A percentile compares a stretch with the other conserved stretches of the same genome.
Conservation (phyloP, 2,329 filamentous ascomycete species). For the Apiospora marii region DNA sequence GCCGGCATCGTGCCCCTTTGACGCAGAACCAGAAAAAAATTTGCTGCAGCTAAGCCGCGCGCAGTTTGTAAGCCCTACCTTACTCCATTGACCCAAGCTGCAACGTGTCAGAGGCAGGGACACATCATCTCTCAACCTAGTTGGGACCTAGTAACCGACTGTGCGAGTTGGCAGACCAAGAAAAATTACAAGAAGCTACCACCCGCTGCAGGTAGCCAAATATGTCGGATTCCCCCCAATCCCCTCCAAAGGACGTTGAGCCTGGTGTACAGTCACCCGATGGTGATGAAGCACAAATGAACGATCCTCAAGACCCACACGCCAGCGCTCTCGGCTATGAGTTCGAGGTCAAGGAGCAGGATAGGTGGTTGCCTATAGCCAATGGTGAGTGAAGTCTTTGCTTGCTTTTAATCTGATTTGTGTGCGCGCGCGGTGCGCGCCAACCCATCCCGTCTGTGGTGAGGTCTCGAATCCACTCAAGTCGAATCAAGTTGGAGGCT, state of each 20-base stretch:
- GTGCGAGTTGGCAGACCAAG: conserved; percentile 64
- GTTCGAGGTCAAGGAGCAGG: conserved; percentile 99
- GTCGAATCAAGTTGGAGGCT: conserved; percentile 38
- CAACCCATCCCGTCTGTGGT: conserved; percentile 34
- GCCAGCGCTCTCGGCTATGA: conserved; percentile 80
- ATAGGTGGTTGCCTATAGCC: conserved; percentile 99
- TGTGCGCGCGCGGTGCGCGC: conserved; percentile 47
- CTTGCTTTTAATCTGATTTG: conserved; percentile 56
- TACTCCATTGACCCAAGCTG: conserved; percentile 44
- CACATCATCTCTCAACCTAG: conserved; percentile 59
- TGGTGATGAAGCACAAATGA: conserved; percentile 88
- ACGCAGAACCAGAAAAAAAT: conserved; percentile 49
- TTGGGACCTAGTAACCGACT: conserved; percentile 54
- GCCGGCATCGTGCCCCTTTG: conserved; percentile 54
- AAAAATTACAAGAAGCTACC: conserved; percentile 66
- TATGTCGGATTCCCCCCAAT: conserved; percentile 90
- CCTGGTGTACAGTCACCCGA: conserved; percentile 91
- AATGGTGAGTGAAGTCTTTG: conserved; percentile 83
- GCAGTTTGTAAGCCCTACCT: conserved; percentile 59
- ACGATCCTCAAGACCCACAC: conserved; percentile 83
- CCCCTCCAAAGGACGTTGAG: conserved; percentile 95
- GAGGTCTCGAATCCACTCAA: conserved; percentile 36
- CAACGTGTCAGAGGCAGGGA: conserved; percentile 66
- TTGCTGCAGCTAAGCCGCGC: conserved; percentile 61
- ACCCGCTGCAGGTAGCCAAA: conserved; percentile 76